Evolutionary conservation across 2,329 filamentous ascomycete genomes (phyloP), one percentile per base, ranked within the genome.

Genomic region (Exophiala sp.): DNA sequence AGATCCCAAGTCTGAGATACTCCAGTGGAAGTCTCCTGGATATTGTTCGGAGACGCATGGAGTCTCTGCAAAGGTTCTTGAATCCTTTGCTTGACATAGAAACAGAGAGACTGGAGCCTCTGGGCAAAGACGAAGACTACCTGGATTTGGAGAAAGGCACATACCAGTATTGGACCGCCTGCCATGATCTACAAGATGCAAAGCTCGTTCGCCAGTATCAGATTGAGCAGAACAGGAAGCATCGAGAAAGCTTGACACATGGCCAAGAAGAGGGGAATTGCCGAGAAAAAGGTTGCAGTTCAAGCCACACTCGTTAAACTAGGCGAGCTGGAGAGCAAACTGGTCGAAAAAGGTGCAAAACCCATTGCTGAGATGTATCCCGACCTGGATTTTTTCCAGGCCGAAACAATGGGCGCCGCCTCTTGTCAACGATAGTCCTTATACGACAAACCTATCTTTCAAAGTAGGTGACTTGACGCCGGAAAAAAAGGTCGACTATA

Each of bases 341-440:
- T 91, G 16, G 35, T 83, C 1, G 65, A 68, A 2, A 79, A 74
- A 50, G 81, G 78, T 0, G 86, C 77, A 1, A 88, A 88, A 65
- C 76, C 77, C 0, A 89, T 86, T 62, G 62, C 66, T 10, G 78
- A 89, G 40, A 67, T 88, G 5, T 66, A 85, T 63, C 83, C 84
- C 0, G 69, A 79, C n/a, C n/a, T n/a, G n/a, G n/a, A n/a, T n/a
- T n/a, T n/a, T n/a, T n/a, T n/a, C n/a, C n/a, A n/a, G n/a, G n/a
- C n/a, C n/a, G n/a, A n/a, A n/a, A n/a, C n/a, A n/a, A n/a, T n/a
- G n/a, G n/a, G n/a, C n/a, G n/a, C n/a, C 16, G 34, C 7, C 34
- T 13, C 30, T 5, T 34, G 7, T 11, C 34, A 13, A 37, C 8
- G 18, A 19, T 16, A 37, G 16, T 37, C 65, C 68, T 1, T 85